phyloP scores from a whole-genome alignment of 2,329 filamentous ascomycete species.

The Fusarium vanettenii region DNA sequence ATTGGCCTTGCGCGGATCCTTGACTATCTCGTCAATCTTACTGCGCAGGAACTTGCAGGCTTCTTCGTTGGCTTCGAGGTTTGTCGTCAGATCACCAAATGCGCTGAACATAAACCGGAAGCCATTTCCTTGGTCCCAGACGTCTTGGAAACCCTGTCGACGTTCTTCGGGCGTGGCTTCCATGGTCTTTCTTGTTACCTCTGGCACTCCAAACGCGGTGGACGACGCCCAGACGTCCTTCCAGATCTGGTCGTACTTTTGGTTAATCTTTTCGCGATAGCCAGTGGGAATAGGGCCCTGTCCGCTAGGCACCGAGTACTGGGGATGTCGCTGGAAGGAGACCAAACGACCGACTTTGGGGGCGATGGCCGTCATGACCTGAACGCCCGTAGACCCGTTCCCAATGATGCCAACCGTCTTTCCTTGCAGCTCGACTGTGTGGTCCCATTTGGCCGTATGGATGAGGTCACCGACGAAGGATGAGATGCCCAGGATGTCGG shows the following conservation, averaged over 20 bases:
- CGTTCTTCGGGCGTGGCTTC: not conserved
- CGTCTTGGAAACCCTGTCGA: slow-evolving; percentile 36
- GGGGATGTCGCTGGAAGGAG: slow-evolving; percentile 33
- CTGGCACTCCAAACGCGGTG: not conserved
- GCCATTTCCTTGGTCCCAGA: slow-evolving; percentile 46
- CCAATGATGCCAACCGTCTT: slow-evolving; percentile 19
- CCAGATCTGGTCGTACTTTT: not conserved
- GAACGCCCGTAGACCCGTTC: slow-evolving; percentile 22
- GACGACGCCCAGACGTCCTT: not conserved
- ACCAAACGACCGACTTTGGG: slow-evolving; percentile 14
- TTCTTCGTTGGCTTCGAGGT: slow-evolving; percentile 38
- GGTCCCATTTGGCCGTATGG: not conserved
- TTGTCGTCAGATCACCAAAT: slow-evolving; percentile 23
- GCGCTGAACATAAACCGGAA: slow-evolving; percentile 48
- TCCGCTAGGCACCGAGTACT: slow-evolving; percentile 24
- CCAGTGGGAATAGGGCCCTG: not conserved
- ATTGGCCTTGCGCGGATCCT: slow-evolving; percentile 33
- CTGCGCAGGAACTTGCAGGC: slow-evolving; percentile 38
- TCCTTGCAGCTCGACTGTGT: not conserved
- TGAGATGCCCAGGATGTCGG: not conserved
- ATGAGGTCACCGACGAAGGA: not conserved
- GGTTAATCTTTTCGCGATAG: not conserved
- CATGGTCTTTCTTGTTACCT: not conserved
- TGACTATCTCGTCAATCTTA: slow-evolving; percentile 40
- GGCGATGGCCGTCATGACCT: slow-evolving; percentile 21